Evolutionary conservation across 768 basidiomycete genomes (phyloP).

Genomic region (Peribolospora baueri): DNA sequence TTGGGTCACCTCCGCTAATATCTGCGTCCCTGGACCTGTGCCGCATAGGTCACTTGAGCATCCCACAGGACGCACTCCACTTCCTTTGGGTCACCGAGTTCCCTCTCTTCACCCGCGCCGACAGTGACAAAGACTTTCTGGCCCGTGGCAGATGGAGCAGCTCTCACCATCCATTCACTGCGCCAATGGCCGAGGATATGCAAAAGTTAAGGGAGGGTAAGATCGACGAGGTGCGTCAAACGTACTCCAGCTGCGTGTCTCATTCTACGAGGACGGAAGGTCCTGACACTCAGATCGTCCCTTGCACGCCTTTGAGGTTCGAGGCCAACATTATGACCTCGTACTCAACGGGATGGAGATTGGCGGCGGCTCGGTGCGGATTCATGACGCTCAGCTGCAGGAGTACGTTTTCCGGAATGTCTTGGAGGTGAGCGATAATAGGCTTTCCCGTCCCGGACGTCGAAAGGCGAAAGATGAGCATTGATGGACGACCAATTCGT

Average conservation of each 20-base stretch:
- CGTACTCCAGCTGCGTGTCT: constrained; percentile 4
- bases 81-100: constrained; percentile 94
- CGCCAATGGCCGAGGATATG: constrained; percentile 78
- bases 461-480: background rate
- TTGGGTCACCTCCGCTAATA: too few relatives aligned
- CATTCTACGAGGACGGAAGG: background rate
- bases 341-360: constrained; percentile 84
- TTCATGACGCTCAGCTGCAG: constrained; percentile 72
- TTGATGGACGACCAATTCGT: background rate
- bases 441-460: background rate
- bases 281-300: constrained; percentile 16
- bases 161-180: constrained; percentile 88
- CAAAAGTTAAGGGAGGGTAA: constrained; percentile 46
- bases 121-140: constrained; percentile 64
- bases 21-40: constrained; percentile 7
- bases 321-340: constrained; percentile 89
- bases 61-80: constrained; percentile 34
- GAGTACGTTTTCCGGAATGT: constrained; percentile 53
- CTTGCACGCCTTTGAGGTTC: constrained; percentile 25
- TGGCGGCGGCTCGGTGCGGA: constrained; percentile 75
- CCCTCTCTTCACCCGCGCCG: constrained; percentile 66
- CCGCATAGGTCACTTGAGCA: constrained; percentile 18
- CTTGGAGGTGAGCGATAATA: constrained; percentile 36
- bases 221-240: constrained; percentile 25
- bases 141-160: constrained; percentile 75